Evolutionary conservation across 2,329 filamentous ascomycete species (phyloP), one percentile per base, ranked within the genome.

Genomic region (Colletotrichum sp.): DNA sequence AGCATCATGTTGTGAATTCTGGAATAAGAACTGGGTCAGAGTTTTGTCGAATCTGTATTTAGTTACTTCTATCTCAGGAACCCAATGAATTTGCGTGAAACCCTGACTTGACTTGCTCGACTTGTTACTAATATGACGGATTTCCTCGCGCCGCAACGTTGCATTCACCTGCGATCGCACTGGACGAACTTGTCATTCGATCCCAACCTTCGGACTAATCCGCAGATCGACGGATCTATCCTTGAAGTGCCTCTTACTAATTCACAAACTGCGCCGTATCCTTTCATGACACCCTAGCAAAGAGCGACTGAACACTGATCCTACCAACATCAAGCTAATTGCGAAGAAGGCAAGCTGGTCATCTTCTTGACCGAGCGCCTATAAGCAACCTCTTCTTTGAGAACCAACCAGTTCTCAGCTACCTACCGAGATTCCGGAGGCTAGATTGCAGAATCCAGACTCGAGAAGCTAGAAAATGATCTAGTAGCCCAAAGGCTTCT

Each of bases 231-330:
- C 3, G n/a, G n/a, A 21, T 21, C 6, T 13, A 3, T 13, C n/a
- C 6, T 49, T n/a, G 6, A 3, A 49, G 44, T 2, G 0, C 18
- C 10, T 21, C 5, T 49, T 3, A 0, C n/a, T 21, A 21, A 4
- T 21, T 49, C 18, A 21, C 1, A 10, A 10, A 49, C 6, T 49
- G 15, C 3, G n/a, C 44, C 4, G 10, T 21, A 7, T 21, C 18
- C 18, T 36, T 36, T 8, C 15, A 2, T 16, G 15, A 36, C 7
- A 18, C 15, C 34, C 1, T 39, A 8, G 34, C 34, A 18, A 8
- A 5, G 2, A 5, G 36, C 7, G 36, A 39, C 36, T 39, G 16
- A 1, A 9, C 36, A 39, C 36, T 39, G 36, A 18, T 39, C 36
- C 16, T 2, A 9, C 8, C 36, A 39, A 3, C 16, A 9, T 39